Evolutionary conservation across 345 rosid species (phyloP).

Genomic region (Camelina hispida): DNA sequence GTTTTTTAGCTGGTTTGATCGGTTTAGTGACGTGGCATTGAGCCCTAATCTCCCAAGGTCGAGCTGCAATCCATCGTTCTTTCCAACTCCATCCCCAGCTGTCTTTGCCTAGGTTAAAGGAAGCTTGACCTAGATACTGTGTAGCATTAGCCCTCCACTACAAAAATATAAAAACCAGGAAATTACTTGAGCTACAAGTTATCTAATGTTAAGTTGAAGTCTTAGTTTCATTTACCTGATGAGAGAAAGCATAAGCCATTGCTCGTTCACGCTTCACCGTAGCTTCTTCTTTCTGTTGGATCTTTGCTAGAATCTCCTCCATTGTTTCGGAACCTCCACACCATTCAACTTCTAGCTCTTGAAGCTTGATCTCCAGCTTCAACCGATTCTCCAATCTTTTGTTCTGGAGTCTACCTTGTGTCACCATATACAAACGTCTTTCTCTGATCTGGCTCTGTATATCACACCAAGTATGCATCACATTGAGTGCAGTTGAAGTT

Average conservation of each 20-base stretch:
- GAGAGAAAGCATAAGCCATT: slow-evolving; percentile 93
- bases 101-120: slow-evolving; percentile 66
- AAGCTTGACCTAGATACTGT: slow-evolving; percentile 80
- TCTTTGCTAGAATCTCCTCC: slow-evolving; percentile 78
- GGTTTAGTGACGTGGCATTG: slow-evolving; percentile 45
- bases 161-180: background rate
- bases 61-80: slow-evolving; percentile 82
- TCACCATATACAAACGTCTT: slow-evolving; percentile 73
- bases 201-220: background rate
- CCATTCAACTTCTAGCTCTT: slow-evolving; percentile 84
- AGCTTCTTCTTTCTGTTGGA: slow-evolving; percentile 87
- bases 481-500: slow-evolving; percentile 55
- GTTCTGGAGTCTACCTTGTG: slow-evolving; percentile 67
- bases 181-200: slow-evolving; percentile 30
- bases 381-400: slow-evolving; percentile 71
- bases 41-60: slow-evolving; percentile 82
- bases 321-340: slow-evolving; percentile 74
- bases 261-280: slow-evolving; percentile 83
- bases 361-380: slow-evolving; percentile 77
- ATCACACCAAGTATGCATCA: slow-evolving; percentile 78
- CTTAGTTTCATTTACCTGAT: slow-evolving; percentile 58
- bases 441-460: slow-evolving; percentile 67
- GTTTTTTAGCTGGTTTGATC: slow-evolving; percentile 47
- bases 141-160: slow-evolving; percentile 91
- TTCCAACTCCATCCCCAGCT: slow-evolving; percentile 96